These are phyloP conservation scores for Termitomyces sp. DNA, from an alignment of 768 basidiomycete genomes.

Conservation along the genomic window DNA sequence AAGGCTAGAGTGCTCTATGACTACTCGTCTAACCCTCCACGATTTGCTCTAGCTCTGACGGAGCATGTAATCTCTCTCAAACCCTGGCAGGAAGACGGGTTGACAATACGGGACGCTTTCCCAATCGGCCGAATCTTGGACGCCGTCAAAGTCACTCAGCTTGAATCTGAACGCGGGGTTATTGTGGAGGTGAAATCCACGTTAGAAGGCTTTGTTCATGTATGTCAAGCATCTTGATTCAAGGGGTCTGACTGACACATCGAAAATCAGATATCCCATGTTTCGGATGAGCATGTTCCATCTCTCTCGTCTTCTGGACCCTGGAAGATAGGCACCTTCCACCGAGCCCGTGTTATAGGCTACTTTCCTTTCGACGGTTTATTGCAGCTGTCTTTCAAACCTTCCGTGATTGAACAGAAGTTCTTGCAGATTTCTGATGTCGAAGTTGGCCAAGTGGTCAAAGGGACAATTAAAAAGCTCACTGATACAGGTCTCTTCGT, in stretches of 20 bases:
- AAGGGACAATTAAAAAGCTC: slow-evolving; percentile 84
- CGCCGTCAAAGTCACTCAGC: slow-evolving; percentile 63
- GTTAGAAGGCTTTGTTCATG: slow-evolving; percentile 83
- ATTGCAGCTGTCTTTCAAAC: slow-evolving; percentile 82
- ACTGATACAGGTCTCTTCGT: slow-evolving; percentile 82
- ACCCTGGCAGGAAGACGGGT: slow-evolving; percentile 29
- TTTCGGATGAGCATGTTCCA: slow-evolving; percentile 87
- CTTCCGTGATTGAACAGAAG: slow-evolving; percentile 78
- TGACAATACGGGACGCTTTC: slow-evolving; percentile 50
- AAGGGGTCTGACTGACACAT: slow-evolving; percentile 7
- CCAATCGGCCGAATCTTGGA: slow-evolving; percentile 75
- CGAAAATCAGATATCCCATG: slow-evolving; percentile 77
- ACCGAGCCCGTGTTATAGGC: slow-evolving; percentile 85
- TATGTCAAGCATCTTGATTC: slow-evolving; percentile 34
- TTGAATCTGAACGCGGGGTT: slow-evolving; percentile 83
- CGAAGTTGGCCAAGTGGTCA: slow-evolving; percentile 81
- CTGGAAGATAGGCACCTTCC: slow-evolving; percentile 77
- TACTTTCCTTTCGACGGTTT: slow-evolving; percentile 84
- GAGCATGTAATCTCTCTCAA: slow-evolving; percentile 66
- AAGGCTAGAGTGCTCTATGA: slow-evolving; percentile 85
- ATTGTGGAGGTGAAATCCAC: slow-evolving; percentile 62
- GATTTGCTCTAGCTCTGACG: slow-evolving; percentile 76
- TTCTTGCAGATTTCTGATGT: slow-evolving; percentile 84
- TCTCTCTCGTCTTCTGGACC: slow-evolving; percentile 74
- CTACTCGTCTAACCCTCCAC: slow-evolving; percentile 69